Evolutionary conservation across 345 rosid species (phyloP).

Genomic region (Microcos paniculata): DNA sequence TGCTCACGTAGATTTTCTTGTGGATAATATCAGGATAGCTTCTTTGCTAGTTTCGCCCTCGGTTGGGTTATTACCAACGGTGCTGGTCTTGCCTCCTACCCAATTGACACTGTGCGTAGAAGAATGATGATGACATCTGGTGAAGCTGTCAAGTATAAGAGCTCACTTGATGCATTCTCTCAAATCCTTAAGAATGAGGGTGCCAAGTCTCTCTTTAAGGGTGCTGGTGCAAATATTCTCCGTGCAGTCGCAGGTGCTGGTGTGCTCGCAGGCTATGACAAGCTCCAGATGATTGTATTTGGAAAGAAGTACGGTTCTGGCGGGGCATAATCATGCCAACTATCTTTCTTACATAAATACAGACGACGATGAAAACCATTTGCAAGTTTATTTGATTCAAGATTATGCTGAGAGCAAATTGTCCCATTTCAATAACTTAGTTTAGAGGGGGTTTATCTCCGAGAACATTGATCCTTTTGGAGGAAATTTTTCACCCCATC

Average conservation of each 20-base stretch:
- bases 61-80: constrained; percentile 53
- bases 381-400: constrained; percentile 5
- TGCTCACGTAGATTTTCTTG: not conserved
- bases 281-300: constrained; percentile 38
- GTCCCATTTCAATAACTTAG: constrained; percentile 1
- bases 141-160: constrained; percentile 49
- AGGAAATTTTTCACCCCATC: constrained; percentile 2
- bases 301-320: constrained; percentile 56
- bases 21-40: constrained; percentile 38
- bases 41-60: constrained; percentile 47
- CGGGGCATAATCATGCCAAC: constrained; percentile 24
- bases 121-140: constrained; percentile 63
- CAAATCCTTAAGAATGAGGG: constrained; percentile 49
- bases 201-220: constrained; percentile 43
- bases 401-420: not conserved
- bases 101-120: constrained; percentile 45
- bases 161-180: constrained; percentile 34
- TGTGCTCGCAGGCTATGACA: constrained; percentile 51
- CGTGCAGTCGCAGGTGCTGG: constrained; percentile 54
- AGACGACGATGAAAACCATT: constrained; percentile 16
- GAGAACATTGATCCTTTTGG: not conserved
- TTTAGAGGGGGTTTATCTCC: constrained; percentile 8
- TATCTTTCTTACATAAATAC: not conserved
- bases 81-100: constrained; percentile 48
- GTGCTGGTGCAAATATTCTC: constrained; percentile 53